phyloP scores from a whole-genome alignment of 805 yeast genomes.

The Pichia deserticola region DNA sequence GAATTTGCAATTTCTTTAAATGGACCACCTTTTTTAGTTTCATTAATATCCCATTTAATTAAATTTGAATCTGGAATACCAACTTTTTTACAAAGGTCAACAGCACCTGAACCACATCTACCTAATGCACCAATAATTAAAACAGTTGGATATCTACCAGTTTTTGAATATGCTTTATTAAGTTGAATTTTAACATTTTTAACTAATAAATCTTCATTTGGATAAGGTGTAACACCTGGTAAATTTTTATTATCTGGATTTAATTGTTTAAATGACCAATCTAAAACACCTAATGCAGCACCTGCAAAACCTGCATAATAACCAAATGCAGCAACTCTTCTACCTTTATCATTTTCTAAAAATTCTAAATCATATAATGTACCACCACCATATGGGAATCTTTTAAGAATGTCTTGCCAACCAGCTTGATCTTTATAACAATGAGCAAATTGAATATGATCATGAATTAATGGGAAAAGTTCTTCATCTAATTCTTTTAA shows the following conservation, averaged over 20 bases:
- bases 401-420: conserved; percentile 82
- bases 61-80: conserved; percentile 86
- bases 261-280: conserved; percentile 88
- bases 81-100: conserved; percentile 68
- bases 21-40: conserved; percentile 96
- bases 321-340: conserved; percentile 99
- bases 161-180: conserved; percentile 47
- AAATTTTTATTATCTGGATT: conserved; percentile 61
- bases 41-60: conserved; percentile 93
- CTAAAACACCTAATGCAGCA: conserved; percentile 91
- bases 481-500: conserved; percentile 93
- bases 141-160: conserved; percentile 66
- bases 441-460: conserved; percentile 97
- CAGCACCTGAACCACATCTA: conserved; percentile 97
- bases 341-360: conserved; percentile 86
- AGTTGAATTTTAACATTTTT: conserved; percentile 59
- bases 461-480: conserved; percentile 88
- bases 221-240: conserved; percentile 75
- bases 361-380: conserved; percentile 90
- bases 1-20: conserved; percentile 82
- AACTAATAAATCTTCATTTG: conserved; percentile 69
- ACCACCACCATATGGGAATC: conserved; percentile 92
- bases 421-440: conserved; percentile 98
- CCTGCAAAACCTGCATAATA: conserved; percentile 99
- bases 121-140: conserved; percentile 96